Base-by-base conservation (phyloP, 2,329 filamentous ascomycete genomes). In the Aspergillus proliferans region DNA sequence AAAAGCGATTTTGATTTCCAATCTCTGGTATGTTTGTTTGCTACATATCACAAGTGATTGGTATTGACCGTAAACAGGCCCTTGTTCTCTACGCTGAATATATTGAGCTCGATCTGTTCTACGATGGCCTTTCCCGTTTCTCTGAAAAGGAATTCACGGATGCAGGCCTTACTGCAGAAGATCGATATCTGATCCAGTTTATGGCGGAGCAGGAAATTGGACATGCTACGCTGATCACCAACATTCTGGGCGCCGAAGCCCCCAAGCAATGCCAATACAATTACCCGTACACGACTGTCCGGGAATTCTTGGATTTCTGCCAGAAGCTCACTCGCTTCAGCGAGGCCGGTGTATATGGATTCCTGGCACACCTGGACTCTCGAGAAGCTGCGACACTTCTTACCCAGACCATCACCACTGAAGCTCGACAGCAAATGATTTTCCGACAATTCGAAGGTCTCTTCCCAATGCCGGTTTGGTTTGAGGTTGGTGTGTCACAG, bases 281-380 rank as follows among this genome's bases (percentile, higher is more conserved):
- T 71, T 93, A 93, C 64, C 88, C 88, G 1, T 87, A 82, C 63
- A 80, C 73, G 48, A 90, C 81, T 28, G 83, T 92, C 0, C 80
- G 77, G 47, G 87, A 93, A 67, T 92, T 82, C 62, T 75, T 93
- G 59, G 88, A 93, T 72, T 93, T 93, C 71, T 84, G 81, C 68
- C 87, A 92, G 71, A 90, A 90, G 69, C 71, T 93, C n/a, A 93
- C 88, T 1, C 84, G 87, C 30, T 89, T 80, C 68, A 87, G 87
- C 44, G 88, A 93, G 66, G 80, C 84, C 9, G 86, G 87, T 43
- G 87, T 91, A 1, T 90, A 87, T 71, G 87, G 88, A 0, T 93
- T 92, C 72, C 74, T 91, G 54, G 79, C 83, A 45, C 88, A 93
- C 61, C 76, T 93, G 43, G 82, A 92, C 67, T 84, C 85, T 0